Evolutionary conservation across 495 filamentous ascomycete genomes (phyloP), one percentile per base, ranked within the genome.

Genomic region (Penicillium herquei): DNA sequence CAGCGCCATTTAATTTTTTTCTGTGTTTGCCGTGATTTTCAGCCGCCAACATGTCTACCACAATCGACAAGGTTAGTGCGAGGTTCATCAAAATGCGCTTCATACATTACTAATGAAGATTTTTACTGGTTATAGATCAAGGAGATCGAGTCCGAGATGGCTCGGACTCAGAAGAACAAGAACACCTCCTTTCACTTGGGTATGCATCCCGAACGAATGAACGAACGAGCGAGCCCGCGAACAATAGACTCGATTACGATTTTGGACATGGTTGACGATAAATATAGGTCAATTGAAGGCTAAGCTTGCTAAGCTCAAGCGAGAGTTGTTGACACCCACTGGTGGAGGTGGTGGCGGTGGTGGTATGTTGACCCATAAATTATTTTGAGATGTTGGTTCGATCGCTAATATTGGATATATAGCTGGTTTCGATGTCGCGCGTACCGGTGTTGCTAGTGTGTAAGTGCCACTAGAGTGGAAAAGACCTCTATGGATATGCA

Each of bases 131-230:
- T 58, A 72, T 73, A 97, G 91, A 98, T 98, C 81, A 98, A 96
- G 73, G 90, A 92, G 67, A 87, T 98, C 71, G 94, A 98, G 89
- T 77, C 87, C 78, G 94, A 97, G 86, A 95, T 95, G 92, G 90
- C 91, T 74, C 84, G 84, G 73, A 98, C 92, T 64, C 94, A 98
- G 71, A 98, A 97, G 77, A 98, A 98, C 73, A 98, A 98, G 77
- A 90, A 90, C 39, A 98, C 94, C 12, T 92, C 92, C 33, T 98
- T 86, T 66, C 83, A 87, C 68, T 75, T 89, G 69, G 86, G 85
- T 82, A 78, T 64, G 74, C 47, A 43, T 17, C 44, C 42, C 17
- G 43, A 44, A 32, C 30, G 26, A 46, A 32, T 6, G 43, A 46
- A 46, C 26, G 43, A 46, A 13, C 43, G 43, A 46, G 5, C 26